A percentile compares a stretch with the other conserved stretches of the same genome.
Conservation (phyloP, 1,139 yeast species). For the Sugiyamaella novakii region DNA sequence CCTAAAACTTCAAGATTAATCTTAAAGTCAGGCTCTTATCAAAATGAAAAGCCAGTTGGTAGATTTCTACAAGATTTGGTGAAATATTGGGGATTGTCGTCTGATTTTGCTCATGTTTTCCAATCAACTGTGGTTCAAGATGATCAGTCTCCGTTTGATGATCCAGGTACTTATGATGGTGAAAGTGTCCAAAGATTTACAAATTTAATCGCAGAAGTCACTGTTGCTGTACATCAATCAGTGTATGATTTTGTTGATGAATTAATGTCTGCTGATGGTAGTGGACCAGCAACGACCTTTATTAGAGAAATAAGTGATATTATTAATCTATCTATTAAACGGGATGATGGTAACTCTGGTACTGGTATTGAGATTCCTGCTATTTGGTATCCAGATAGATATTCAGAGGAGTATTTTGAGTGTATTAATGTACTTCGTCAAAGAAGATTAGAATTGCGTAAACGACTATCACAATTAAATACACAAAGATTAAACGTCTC, state of each 20-base stretch:
- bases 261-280: constrained; percentile 32
- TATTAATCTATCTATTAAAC: constrained; percentile 45
- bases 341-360: constrained; percentile 39
- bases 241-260: constrained; percentile 36
- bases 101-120: constrained; percentile 27
- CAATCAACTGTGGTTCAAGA: constrained; percentile 23
- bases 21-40: constrained; percentile 25
- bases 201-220: constrained; percentile 33
- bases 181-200: constrained; percentile 23
- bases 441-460: constrained; percentile 29
- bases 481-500: constrained; percentile 27
- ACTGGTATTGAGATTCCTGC: constrained; percentile 45
- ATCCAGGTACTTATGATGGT: constrained; percentile 17
- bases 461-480: constrained; percentile 24
- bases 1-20: constrained; percentile 35
- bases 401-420: constrained; percentile 39
- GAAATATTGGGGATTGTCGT: constrained; percentile 25
- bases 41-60: constrained; percentile 31
- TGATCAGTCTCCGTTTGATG: constrained; percentile 25
- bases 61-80: constrained; percentile 28
- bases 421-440: constrained; percentile 32
- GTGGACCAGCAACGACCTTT: constrained; percentile 10
- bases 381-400: constrained; percentile 51
- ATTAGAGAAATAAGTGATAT: constrained; percentile 43
- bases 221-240: constrained; percentile 30